Percentiles rank a stretch among this genome's conserved stretches.
These are phyloP conservation scores for Gonapodya sp. DNA, from an alignment of 192 early-diverging fungal species.

Conservation along the genomic window DNA sequence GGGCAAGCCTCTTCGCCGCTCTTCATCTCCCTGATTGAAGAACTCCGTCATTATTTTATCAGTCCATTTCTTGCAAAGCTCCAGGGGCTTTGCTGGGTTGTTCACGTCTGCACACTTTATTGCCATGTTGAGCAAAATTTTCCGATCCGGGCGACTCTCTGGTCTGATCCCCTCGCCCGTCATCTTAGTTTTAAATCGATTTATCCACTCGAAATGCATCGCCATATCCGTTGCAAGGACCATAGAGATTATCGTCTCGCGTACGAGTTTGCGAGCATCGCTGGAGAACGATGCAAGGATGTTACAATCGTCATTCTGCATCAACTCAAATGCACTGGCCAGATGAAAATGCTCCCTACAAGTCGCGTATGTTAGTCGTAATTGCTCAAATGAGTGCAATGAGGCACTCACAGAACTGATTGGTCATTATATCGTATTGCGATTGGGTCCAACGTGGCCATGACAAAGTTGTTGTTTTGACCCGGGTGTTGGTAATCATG, in stretches of 20 bases:
- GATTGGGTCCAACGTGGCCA: not conserved
- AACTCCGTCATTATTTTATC: conserved; percentile 42
- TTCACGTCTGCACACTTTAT: conserved; percentile 50
- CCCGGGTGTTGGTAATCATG: not conserved
- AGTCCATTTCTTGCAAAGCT: conserved; percentile 29
- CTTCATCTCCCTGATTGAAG: conserved; percentile 39
- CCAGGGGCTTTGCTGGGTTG: conserved; percentile 34
- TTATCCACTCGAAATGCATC: conserved; percentile 41
- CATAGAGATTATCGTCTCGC: conserved; percentile 34
- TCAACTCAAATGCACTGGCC: conserved; percentile 24
- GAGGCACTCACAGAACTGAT: not conserved
- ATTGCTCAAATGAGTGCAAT: too few relatives aligned
- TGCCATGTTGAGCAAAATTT: conserved; percentile 25
- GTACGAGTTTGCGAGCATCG: conserved; percentile 24
- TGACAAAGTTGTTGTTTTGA: not conserved
- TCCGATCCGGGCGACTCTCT: conserved; percentile 22
- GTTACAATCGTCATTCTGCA: conserved; percentile 27
- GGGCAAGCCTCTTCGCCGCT: conserved; percentile 28
- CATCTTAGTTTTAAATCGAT: conserved; percentile 41
- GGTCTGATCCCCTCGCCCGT: conserved; percentile 21
- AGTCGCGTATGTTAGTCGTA: too few relatives aligned
- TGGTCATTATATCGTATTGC: not conserved
- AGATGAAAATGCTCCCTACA: not conserved
- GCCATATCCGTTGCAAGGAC: conserved; percentile 47
- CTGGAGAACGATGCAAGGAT: conserved; percentile 22